Conservation (phyloP, 2,329 filamentous ascomycete genomes). For the Sclerotinia subarctica region DNA sequence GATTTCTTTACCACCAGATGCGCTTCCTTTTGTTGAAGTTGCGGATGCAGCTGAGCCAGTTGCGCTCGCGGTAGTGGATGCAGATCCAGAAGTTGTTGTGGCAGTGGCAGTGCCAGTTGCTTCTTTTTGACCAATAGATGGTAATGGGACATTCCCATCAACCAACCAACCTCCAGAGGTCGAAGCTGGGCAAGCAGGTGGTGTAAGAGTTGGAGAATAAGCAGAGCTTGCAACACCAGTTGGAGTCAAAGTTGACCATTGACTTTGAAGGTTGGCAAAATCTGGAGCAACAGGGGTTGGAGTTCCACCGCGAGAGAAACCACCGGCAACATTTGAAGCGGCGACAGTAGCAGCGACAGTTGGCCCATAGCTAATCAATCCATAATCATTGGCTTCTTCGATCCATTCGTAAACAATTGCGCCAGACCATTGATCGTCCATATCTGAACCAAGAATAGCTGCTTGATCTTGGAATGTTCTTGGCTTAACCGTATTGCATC, state of each 20-base stretch:
- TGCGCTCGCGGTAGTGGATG: slow-evolving; percentile 37
- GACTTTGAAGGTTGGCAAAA: slow-evolving; percentile 70
- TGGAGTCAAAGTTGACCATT: slow-evolving; percentile 72
- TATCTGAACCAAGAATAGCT: slow-evolving; percentile 71
- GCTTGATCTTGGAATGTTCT: slow-evolving; percentile 69
- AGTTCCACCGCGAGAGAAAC: slow-evolving; percentile 67
- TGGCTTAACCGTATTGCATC: slow-evolving; percentile 66
- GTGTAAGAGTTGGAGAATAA: slow-evolving; percentile 62
- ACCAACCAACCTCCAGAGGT: slow-evolving; percentile 71
- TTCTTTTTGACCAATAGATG: slow-evolving; percentile 54
- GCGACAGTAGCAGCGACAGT: slow-evolving; percentile 51
- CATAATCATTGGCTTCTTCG: slow-evolving; percentile 78
- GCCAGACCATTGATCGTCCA: slow-evolving; percentile 69
- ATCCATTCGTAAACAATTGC: slow-evolving; percentile 91
- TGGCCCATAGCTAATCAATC: slow-evolving; percentile 72
- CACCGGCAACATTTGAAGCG: slow-evolving; percentile 57
- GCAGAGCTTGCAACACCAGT: slow-evolving; percentile 62
- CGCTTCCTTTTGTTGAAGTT: slow-evolving; percentile 41
- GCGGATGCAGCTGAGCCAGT: slow-evolving; percentile 38
- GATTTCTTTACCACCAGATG: slow-evolving; percentile 47
- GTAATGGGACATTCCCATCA: slow-evolving; percentile 65
- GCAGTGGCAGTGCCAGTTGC: slow-evolving; percentile 33
- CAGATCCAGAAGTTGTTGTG: slow-evolving; percentile 36
- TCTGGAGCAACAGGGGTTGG: slow-evolving; percentile 73
- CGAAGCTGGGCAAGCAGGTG: slow-evolving; percentile 66